Percentiles rank a stretch among this genome's conserved stretches.
phyloP scores from a whole-genome alignment of 2,329 filamentous ascomycete species.

The Pseudogymnoascus sp. region DNA sequence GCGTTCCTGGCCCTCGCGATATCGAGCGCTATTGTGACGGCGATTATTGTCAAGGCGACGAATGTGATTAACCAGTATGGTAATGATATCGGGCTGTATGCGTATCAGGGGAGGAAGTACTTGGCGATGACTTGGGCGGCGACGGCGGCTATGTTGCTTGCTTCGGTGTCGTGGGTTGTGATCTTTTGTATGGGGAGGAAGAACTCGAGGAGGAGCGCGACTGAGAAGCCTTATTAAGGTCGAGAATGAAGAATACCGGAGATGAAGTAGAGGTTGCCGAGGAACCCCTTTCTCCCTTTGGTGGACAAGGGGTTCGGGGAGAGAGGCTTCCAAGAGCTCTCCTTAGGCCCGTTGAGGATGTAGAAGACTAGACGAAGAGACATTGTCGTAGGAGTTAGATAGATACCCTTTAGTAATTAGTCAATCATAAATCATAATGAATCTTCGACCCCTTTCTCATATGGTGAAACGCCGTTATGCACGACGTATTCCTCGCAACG shows the following conservation, averaged over 20 bases:
- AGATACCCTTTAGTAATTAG: constrained; percentile 1
- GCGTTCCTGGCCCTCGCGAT: constrained; percentile 55
- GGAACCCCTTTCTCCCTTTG: background rate
- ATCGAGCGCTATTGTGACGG: constrained; percentile 67
- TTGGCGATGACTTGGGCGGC: constrained; percentile 54
- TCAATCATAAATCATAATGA: background rate
- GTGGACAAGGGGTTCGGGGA: background rate
- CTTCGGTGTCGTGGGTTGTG: constrained; percentile 23
- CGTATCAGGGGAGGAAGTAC: constrained; percentile 45
- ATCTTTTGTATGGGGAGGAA: constrained; percentile 24
- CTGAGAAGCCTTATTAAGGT: background rate
- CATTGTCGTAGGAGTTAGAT: background rate
- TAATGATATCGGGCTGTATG: constrained; percentile 26
- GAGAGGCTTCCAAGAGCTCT: background rate
- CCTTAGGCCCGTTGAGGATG: background rate
- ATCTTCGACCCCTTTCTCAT: background rate
- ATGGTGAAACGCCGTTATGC: background rate
- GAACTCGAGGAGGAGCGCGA: constrained; percentile 10
- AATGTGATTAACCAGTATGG: constrained; percentile 38
- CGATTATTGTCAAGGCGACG: constrained; percentile 48
- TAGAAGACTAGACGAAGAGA: background rate
- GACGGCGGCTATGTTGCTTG: constrained; percentile 37
- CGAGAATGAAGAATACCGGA: background rate
- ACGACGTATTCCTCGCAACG: constrained; percentile 2
- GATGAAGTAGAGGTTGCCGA: background rate